These are phyloP conservation scores for Eleusine coracana DNA, from an alignment of 176 grass and related monocot species.

Conservation along the genomic window DNA sequence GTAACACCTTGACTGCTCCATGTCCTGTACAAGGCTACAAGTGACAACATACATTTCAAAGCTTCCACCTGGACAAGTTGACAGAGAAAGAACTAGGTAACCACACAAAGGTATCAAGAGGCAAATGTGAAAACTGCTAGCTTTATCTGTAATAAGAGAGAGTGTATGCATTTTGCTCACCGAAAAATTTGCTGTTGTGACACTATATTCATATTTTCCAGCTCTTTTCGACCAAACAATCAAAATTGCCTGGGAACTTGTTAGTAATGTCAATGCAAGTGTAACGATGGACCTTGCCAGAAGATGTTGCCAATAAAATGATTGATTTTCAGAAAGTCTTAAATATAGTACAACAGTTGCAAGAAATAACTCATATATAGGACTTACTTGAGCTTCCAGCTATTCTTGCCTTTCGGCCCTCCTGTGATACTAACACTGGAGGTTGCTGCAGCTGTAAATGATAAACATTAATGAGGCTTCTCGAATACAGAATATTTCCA, in stretches of 20 bases:
- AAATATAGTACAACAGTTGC: conserved; percentile 14
- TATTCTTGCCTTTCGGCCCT: conserved; percentile 56
- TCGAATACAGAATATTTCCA: neutral
- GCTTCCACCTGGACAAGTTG: conserved; percentile 67
- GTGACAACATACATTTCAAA: conserved; percentile 80
- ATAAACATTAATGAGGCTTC: conserved; percentile 1
- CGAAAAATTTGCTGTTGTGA: conserved; percentile 95
- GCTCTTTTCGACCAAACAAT: conserved; percentile 93
- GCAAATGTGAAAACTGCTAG: conserved; percentile 3
- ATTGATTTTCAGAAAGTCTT: conserved; percentile 19
- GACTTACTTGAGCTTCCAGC: conserved; percentile 89
- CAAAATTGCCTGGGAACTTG: conserved; percentile 95
- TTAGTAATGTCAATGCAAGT: conserved; percentile 81
- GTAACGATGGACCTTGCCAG: conserved; percentile 77
- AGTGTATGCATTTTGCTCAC: conserved; percentile 51
- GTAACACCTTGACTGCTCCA: conserved; percentile 85
- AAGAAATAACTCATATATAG: conserved; percentile 10
- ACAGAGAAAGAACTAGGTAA: conserved; percentile 26
- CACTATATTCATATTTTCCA: conserved; percentile 92
- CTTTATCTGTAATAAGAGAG: neutral
- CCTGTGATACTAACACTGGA: conserved; percentile 28
- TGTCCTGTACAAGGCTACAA: conserved; percentile 64
- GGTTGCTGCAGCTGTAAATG: conserved; percentile 41
- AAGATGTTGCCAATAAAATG: conserved; percentile 24
- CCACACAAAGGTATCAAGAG: conserved; percentile 11